A percentile compares a stretch with the other conserved stretches of the same genome.
phyloP scores from a whole-genome alignment of 1,284 basidiomycete genomes.

The Fomes fomentarius region DNA sequence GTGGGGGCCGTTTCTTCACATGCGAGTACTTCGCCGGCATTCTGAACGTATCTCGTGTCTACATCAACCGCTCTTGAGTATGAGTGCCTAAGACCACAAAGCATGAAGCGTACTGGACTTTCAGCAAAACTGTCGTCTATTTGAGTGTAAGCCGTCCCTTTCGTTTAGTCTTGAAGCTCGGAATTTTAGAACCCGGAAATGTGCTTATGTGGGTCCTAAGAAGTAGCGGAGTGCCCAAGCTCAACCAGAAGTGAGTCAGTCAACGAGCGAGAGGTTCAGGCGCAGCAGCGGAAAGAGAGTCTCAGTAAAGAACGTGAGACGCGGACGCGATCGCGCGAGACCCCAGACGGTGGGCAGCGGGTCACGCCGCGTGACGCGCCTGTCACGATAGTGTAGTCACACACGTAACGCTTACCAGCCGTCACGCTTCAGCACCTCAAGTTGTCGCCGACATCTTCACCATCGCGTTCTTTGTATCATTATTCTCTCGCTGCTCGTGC shows the following conservation, averaged over 20 bases:
- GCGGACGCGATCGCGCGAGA: neutral
- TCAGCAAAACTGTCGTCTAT: too few species aligned
- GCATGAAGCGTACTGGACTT: too few species aligned
- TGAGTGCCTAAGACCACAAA: too few species aligned
- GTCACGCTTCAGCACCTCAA: slow-evolving; percentile 6
- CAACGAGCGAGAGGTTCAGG: too few species aligned
- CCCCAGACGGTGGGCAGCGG: neutral
- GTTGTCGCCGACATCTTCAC: neutral
- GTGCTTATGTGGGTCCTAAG: too few species aligned
- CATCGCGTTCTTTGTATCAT: neutral
- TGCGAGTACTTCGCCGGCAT: slow-evolving; percentile 76
- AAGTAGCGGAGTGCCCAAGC: too few species aligned
- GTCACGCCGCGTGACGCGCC: neutral
- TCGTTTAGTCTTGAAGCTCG: too few species aligned
- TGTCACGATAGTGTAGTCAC: neutral
- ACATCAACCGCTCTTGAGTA: too few species aligned
- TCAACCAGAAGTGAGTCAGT: too few species aligned
- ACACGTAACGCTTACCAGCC: neutral
- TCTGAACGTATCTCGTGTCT: neutral
- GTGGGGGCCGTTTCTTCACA: slow-evolving; percentile 60
- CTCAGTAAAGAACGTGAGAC: slow-evolving; percentile 1
- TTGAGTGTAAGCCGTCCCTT: too few species aligned
- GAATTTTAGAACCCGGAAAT: too few species aligned
- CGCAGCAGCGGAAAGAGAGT: too few species aligned
- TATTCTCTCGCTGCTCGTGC: neutral